phyloP scores from a whole-genome alignment of 805 yeast genomes.

The Saturnispora serradocipensis region DNA sequence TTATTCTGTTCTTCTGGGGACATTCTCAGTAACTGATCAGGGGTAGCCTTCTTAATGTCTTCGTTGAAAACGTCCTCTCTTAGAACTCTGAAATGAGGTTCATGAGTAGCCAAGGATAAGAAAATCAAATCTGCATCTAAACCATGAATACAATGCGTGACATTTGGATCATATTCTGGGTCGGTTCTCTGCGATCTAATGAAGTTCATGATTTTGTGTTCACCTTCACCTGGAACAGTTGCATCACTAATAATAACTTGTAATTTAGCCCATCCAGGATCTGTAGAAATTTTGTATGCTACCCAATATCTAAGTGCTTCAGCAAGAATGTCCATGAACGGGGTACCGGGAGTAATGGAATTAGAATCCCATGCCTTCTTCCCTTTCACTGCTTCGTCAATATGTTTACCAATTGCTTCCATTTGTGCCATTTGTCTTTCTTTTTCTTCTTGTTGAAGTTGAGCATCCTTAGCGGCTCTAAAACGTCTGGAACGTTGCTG shows the following conservation, averaged over 20 bases:
- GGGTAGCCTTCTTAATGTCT: conserved; percentile 35
- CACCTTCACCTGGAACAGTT: conserved; percentile 99
- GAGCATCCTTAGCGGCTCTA: conserved; percentile 85
- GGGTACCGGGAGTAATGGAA: conserved; percentile 98
- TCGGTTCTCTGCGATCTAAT: conserved; percentile 83
- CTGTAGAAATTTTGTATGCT: conserved; percentile 75
- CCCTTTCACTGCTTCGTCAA: conserved; percentile 65
- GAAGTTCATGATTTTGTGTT: conserved; percentile 95
- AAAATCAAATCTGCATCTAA: conserved; percentile 96
- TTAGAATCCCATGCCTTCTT: conserved; percentile 90
- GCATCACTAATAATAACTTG: conserved; percentile 93
- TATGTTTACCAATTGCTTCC: conserved; percentile 58
- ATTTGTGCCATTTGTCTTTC: conserved; percentile 50
- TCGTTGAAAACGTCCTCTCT: conserved; percentile 96
- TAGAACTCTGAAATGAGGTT: conserved; percentile 87
- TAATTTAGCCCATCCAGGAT: conserved; percentile 87
- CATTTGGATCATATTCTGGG: conserved; percentile 83
- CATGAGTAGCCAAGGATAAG: conserved; percentile 93
- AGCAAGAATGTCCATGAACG: conserved; percentile 90
- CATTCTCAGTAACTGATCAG: conserved; percentile 43
- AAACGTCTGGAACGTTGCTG: conserved; percentile 93
- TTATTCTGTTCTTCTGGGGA: conserved; percentile 46
- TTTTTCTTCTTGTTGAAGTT: conserved; percentile 63
- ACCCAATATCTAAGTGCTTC: conserved; percentile 82
- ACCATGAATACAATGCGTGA: conserved; percentile 94